Base-by-base conservation (phyloP, 441 rosid species). In the Populus hybrid region DNA sequence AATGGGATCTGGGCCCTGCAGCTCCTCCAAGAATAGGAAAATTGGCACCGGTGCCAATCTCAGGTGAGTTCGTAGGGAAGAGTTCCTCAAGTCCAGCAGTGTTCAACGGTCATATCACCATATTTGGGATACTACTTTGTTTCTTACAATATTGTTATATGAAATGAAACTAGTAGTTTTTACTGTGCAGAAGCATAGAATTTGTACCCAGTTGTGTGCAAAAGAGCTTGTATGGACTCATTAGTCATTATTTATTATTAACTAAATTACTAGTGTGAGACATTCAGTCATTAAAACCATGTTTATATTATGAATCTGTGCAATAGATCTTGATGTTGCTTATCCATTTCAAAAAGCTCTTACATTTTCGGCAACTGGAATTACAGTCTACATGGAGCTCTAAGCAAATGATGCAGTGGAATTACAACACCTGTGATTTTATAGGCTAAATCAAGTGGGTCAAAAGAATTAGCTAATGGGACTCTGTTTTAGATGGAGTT, bases 21-120 rank as follows among this genome's bases (percentile, higher is more conserved):
- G 79, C 75, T 73, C 79, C 91, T 80, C 91, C 91, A 36, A 78
- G 35, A 70, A 74, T 84, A 24, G 86, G 82, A 67, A 79, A 88
- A 46, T 76, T 82, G 6, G 77, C 87, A 0, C 92, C 90, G 0
- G 70, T 79, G 30, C 91, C 94, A 1, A 83, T 5, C 35, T 34
- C 35, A 5, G 91, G 90, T 5, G 91, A 84, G 80, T 80, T 83
- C 75, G 65, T 84, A 14, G 94, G 94, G 70, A 89, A 76, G 86
- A 84, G 72, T 78, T 76, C 88, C 32, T 79, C 88, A 1, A 65
- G 64, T 79, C 70, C 86, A 10, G 67, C 66, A 59, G 86, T 59
- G 71, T 72, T 69, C 24, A 75, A 71, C 24, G 76, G 73, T 81
- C 82, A 75, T 79, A 19, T 76, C 63, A 21, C 68, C 69, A 50